Percentiles rank a stretch among this genome's conserved stretches.
These are phyloP conservation scores for Mikania micrantha DNA, from an alignment of 129 eudicot species.

Conservation along the genomic window DNA sequence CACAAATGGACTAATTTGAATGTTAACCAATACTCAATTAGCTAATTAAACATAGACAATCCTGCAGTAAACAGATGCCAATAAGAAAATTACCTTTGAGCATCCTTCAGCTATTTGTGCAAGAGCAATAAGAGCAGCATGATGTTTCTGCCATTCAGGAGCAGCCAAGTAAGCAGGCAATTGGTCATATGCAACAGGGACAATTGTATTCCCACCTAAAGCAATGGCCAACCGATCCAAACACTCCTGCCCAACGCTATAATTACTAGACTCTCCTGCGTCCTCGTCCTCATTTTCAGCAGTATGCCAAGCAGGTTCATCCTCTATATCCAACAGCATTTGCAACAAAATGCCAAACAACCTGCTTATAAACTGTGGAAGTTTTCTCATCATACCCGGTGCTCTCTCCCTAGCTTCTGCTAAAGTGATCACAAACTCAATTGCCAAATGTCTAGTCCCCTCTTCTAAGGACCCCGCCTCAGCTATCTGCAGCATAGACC, in stretches of 20 bases:
- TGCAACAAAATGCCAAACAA: slow-evolving; percentile 62
- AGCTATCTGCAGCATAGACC: slow-evolving; percentile 90
- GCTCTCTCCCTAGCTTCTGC: slow-evolving; percentile 92
- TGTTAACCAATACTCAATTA: background rate
- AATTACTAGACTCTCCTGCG: slow-evolving; percentile 86
- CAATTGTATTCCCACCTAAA: slow-evolving; percentile 82
- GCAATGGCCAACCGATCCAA: slow-evolving; percentile 82
- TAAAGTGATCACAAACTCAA: slow-evolving; percentile 80
- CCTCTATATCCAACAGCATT: slow-evolving; percentile 80
- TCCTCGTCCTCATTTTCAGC: slow-evolving; percentile 86
- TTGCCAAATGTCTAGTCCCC: slow-evolving; percentile 81
- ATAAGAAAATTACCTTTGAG: slow-evolving; percentile 76
- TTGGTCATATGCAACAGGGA: slow-evolving; percentile 91
- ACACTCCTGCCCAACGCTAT: slow-evolving; percentile 90
- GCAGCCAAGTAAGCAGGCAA: slow-evolving; percentile 78
- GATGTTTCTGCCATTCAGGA: slow-evolving; percentile 95
- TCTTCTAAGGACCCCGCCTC: slow-evolving; percentile 89
- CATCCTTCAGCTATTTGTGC: slow-evolving; percentile 96
- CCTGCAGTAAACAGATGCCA: background rate
- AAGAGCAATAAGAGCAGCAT: slow-evolving; percentile 86
- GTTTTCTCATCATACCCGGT: slow-evolving; percentile 93
- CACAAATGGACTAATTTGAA: background rate
- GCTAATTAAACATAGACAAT: background rate
- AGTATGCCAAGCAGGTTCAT: slow-evolving; percentile 84
- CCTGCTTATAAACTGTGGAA: slow-evolving; percentile 83